Evolutionary conservation across 805 yeast genomes (phyloP).

Genomic region (Candida namnaoensis): DNA sequence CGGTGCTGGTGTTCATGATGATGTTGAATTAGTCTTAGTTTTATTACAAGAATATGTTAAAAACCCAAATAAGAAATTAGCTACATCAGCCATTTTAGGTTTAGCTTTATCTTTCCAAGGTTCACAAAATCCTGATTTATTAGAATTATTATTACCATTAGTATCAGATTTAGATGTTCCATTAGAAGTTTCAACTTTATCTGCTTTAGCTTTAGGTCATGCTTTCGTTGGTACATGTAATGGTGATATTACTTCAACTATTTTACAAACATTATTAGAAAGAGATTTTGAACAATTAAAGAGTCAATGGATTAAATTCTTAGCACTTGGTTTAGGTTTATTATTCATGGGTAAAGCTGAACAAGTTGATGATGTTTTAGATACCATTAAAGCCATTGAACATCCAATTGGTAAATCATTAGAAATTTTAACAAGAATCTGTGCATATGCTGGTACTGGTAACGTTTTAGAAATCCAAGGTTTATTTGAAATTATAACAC

Average conservation of each 20-base stretch:
- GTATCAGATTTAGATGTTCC: constrained; percentile 69
- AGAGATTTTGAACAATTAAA: constrained; percentile 70
- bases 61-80: constrained; percentile 52
- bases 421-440: constrained; percentile 81
- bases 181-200: constrained; percentile 73
- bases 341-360: constrained; percentile 91
- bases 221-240: constrained; percentile 93
- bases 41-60: constrained; percentile 76
- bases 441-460: constrained; percentile 97
- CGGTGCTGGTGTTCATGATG: constrained; percentile 91
- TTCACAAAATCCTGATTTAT: constrained; percentile 76
- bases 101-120: constrained; percentile 95
- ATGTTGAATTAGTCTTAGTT: constrained; percentile 86
- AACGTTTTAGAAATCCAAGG: constrained; percentile 92
- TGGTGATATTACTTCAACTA: constrained; percentile 90
- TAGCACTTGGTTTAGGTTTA: constrained; percentile 87
- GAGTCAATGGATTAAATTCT: constrained; percentile 80
- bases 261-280: constrained; percentile 83
- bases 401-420: constrained; percentile 88
- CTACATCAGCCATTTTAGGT: constrained; percentile 82
- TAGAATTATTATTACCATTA: constrained; percentile 69
- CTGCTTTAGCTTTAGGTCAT: constrained; percentile 90
- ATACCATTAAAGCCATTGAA: constrained; percentile 89
- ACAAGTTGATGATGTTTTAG: constrained; percentile 88
- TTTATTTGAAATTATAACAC: constrained; percentile 79